Evolutionary conservation across 768 basidiomycete species (phyloP), one percentile per base, ranked within the genome.

Genomic region (Suillus hirtellus): DNA sequence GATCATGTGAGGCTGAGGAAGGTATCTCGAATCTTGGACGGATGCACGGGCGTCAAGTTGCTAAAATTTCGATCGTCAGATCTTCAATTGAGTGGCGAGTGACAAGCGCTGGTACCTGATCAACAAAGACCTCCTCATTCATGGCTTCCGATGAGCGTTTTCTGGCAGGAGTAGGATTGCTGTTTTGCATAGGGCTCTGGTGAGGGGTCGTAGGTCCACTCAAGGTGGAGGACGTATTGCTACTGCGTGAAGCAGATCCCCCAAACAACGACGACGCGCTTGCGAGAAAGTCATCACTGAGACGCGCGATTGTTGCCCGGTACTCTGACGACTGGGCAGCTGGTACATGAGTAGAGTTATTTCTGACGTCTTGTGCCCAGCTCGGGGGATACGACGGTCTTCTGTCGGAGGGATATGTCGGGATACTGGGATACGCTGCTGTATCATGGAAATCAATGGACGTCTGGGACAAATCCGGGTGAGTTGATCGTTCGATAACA

Each of bases 81-180:
- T 69, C 56, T 55, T 73, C 65, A 71, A 43, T 27, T 67, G 56
- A 53, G 47, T 66, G 68, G 35, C 67, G 64, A 70, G 65, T 66
- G 66, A 69, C 72, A 69, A 66, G 66, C 69, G 73, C 75, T 64
- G 65, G 59, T 65, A 75, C 75, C 74, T 75, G 73, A 67, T 75
- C 67, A 47, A 34, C 69, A 64, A 65, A 76, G 68, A 50, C 64
- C 52, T 56, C 63, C 15, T 71, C 71, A 31, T 72, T 75, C 64
- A 74, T 64, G 46, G 61, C 58, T 59, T 76, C 75, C 47, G 71
- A 74, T 14, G 74, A 75, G 42, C 74, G 74, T 67, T 75, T 75
- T 52, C 72, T 76, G 1, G 75, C 68, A 17, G 72, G 71, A 19
- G 70, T 65, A 50, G 63, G 72, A 61, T 65, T 5, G 50, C 65